A percentile compares a stretch with the other conserved stretches of the same genome.
These are phyloP conservation scores for Glarea lozoyensis DNA, from an alignment of 495 filamentous ascomycete genomes.

Conservation along the genomic window DNA sequence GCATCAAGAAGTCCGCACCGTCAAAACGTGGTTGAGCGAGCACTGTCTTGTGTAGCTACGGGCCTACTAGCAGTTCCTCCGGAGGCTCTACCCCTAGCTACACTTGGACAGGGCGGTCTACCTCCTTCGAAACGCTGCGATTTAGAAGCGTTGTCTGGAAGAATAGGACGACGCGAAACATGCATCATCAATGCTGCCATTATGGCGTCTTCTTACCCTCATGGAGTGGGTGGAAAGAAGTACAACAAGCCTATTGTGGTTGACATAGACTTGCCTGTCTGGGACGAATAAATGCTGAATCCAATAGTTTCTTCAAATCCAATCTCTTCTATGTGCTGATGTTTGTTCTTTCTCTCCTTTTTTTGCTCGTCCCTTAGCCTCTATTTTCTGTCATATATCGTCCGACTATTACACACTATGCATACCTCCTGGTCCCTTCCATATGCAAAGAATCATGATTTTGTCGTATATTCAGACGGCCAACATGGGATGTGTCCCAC, in stretches of 20 bases:
- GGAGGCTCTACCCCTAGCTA: slow-evolving; percentile 7
- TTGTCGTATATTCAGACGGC: too few species aligned
- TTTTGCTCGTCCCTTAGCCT: too few species aligned
- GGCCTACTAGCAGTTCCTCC: slow-evolving; percentile 3
- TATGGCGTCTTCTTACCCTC: slow-evolving; percentile 57
- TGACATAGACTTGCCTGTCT: slow-evolving; percentile 63
- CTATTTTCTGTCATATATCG: too few species aligned
- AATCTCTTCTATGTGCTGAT: too few species aligned
- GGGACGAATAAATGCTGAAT: slow-evolving; percentile 5
- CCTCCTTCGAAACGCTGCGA: slow-evolving; percentile 31
- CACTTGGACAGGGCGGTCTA: slow-evolving; percentile 28
- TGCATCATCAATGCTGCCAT: slow-evolving; percentile 73
- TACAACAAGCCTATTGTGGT: slow-evolving; percentile 73
- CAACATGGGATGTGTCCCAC: too few species aligned
- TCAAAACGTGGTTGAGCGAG: background rate
- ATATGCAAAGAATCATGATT: too few species aligned
- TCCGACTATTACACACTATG: too few species aligned
- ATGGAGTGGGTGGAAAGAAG: slow-evolving; percentile 42
- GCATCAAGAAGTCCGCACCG: background rate
- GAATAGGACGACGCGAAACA: slow-evolving; percentile 53
- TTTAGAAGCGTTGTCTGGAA: slow-evolving; percentile 30
- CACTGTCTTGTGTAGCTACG: background rate
- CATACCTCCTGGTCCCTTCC: too few species aligned
- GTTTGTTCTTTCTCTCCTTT: too few species aligned
- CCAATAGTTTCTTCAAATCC: background rate